phyloP scores from a whole-genome alignment of 2,329 filamentous ascomycete genomes.

The Colletotrichum lupini region DNA sequence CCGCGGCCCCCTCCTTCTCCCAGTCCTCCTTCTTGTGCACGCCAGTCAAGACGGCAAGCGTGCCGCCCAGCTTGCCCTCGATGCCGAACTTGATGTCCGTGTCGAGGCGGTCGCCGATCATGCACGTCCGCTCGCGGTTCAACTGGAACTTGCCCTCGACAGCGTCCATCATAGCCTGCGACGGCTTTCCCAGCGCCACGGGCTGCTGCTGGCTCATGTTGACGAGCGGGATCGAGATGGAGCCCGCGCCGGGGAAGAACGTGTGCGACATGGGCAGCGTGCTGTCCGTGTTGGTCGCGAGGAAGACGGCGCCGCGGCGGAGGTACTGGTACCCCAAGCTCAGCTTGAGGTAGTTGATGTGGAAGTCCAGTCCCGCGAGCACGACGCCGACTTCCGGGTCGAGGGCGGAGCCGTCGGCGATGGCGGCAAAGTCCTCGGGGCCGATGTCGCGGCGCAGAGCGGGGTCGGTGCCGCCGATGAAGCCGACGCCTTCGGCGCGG shows the following conservation, averaged over 20 bases:
- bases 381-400: constrained; percentile 93
- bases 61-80: constrained; percentile 90
- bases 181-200: constrained; percentile 89
- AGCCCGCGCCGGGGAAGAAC: constrained; percentile 92
- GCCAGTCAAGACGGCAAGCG: constrained; percentile 89
- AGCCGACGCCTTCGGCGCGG: constrained; percentile 79
- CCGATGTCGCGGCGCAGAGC: constrained; percentile 80
- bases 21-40: constrained; percentile 89
- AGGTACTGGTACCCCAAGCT: constrained; percentile 89
- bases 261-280: constrained; percentile 85
- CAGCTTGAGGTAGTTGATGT: constrained; percentile 95
- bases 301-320: constrained; percentile 81
- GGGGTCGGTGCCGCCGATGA: constrained; percentile 88
- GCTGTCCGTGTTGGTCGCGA: constrained; percentile 93
- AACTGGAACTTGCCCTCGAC: constrained; percentile 96
- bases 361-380: constrained; percentile 90
- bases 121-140: constrained; percentile 86
- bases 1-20: constrained; percentile 73
- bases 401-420: constrained; percentile 80
- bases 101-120: constrained; percentile 94
- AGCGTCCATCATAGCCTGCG: constrained; percentile 99
- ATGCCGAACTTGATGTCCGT: constrained; percentile 97
- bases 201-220: constrained; percentile 79
- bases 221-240: constrained; percentile 80
- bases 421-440: constrained; percentile 80